A percentile compares a stretch with the other conserved stretches of the same genome.
Conservation (phyloP, 164 flowering plant genomes). For the Umbilicus rupestris region DNA sequence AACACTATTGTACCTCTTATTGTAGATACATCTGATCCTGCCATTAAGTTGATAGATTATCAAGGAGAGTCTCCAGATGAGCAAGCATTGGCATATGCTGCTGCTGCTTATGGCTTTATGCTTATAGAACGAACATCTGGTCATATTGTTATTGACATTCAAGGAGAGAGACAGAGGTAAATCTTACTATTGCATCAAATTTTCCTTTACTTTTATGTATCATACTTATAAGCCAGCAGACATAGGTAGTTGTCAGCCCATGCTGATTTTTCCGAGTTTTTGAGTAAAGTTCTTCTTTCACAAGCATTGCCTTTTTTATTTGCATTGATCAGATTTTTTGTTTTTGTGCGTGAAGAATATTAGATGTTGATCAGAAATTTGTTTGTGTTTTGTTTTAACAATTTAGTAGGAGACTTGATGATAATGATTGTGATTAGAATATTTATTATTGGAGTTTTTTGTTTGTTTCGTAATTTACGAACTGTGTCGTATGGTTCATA, state of each 20-base stretch:
- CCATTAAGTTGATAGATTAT: slow-evolving; percentile 60
- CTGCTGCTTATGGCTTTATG: slow-evolving; percentile 87
- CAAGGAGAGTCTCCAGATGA: slow-evolving; percentile 99
- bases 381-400: not conserved
- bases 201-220: not conserved
- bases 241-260: no score
- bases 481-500: not conserved
- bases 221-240: not conserved
- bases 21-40: slow-evolving; percentile 47
- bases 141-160: slow-evolving; percentile 69
- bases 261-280: no score
- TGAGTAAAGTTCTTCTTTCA: no score
- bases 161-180: slow-evolving; percentile 57
- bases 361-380: no score
- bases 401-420: not conserved
- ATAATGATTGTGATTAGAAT: not conserved
- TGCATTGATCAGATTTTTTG: no score
- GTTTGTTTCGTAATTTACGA: not conserved
- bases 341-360: no score
- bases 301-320: no score
- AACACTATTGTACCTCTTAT: slow-evolving; percentile 89
- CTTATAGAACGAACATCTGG: slow-evolving; percentile 94
- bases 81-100: slow-evolving; percentile 95
- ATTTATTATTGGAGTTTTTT: not conserved
- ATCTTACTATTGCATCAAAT: not conserved